Conservation (phyloP, 1,284 basidiomycete genomes). For the Boletellus deceptivus region DNA sequence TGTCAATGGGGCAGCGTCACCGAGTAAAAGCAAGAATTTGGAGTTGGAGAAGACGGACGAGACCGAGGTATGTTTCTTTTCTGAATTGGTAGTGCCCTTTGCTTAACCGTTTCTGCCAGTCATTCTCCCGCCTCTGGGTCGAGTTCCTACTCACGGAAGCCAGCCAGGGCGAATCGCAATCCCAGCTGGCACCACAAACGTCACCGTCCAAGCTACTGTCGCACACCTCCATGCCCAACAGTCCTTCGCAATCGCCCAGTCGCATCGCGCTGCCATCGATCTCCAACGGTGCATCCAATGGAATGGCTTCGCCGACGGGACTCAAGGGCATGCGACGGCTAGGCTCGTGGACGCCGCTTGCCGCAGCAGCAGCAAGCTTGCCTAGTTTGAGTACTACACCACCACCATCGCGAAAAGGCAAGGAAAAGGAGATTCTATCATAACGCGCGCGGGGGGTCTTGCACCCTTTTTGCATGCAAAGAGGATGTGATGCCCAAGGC, state of each 20-base stretch:
- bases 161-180: conserved; percentile 48
- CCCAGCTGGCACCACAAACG: conserved; percentile 13
- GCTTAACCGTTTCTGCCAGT: conserved; percentile 46
- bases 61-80: conserved; percentile 55
- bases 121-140: conserved; percentile 92
- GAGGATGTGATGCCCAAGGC: conserved; percentile 4
- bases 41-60: conserved; percentile 75
- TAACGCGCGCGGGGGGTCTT: conserved; percentile 1
- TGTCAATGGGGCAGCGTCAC: conserved; percentile 34
- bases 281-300: conserved; percentile 4
- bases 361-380: conserved; percentile 44
- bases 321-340: conserved; percentile 44
- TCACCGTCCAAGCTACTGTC: conserved; percentile 33
- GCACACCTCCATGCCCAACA: conserved; percentile 49
- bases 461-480: neutral
- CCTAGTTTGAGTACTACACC: conserved; percentile 45
- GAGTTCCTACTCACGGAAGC: conserved; percentile 94
- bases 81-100: neutral
- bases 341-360: conserved; percentile 43
- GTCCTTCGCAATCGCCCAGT: conserved; percentile 41
- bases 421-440: conserved; percentile 43
- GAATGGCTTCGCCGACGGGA: conserved; percentile 33
- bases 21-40: conserved; percentile 42
- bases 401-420: conserved; percentile 45
- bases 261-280: conserved; percentile 17